Evolutionary conservation across 106 monocot genomes (phyloP).

Genomic region (Cymbidium sinense): DNA sequence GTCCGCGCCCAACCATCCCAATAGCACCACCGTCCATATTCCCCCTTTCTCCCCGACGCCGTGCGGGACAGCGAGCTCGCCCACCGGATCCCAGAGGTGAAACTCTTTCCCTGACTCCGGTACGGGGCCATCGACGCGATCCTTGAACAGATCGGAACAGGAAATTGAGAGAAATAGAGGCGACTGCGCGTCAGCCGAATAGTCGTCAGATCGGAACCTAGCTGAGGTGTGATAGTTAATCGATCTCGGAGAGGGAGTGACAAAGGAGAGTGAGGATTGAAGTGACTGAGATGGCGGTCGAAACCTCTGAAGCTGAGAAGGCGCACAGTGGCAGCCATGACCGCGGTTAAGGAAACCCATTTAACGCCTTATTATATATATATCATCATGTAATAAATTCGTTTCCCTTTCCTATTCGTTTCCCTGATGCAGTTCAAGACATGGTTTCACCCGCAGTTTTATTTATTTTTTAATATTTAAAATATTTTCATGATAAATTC

Average conservation of each 20-base stretch:
- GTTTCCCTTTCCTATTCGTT: too few species aligned
- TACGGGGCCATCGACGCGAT: not conserved
- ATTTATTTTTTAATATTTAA: too few species aligned
- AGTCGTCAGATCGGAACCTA: not conserved
- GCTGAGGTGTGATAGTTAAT: not conserved
- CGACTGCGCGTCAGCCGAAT: not conserved
- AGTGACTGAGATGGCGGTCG: not conserved
- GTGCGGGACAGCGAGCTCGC: not conserved
- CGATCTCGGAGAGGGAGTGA: constrained; percentile 2
- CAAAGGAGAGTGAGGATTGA: not conserved
- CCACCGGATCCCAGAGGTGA: constrained; percentile 14
- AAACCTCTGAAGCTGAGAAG: constrained; percentile 11
- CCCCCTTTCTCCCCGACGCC: constrained; percentile 15
- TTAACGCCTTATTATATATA: not conserved
- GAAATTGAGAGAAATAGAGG: not conserved
- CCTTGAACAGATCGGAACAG: constrained; percentile 1
- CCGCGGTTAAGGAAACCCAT: not conserved
- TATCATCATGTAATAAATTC: too few species aligned
- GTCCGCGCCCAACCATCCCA: constrained; percentile 93
- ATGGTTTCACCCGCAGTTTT: too few species aligned
- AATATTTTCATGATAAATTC: too few species aligned
- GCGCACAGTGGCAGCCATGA: constrained; percentile 24
- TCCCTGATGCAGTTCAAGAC: too few species aligned
- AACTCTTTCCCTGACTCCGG: constrained; percentile 3
- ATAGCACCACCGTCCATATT: constrained; percentile 59